Base-by-base conservation (phyloP, 768 basidiomycete genomes). In the Lepiota brunneoincarnata region DNA sequence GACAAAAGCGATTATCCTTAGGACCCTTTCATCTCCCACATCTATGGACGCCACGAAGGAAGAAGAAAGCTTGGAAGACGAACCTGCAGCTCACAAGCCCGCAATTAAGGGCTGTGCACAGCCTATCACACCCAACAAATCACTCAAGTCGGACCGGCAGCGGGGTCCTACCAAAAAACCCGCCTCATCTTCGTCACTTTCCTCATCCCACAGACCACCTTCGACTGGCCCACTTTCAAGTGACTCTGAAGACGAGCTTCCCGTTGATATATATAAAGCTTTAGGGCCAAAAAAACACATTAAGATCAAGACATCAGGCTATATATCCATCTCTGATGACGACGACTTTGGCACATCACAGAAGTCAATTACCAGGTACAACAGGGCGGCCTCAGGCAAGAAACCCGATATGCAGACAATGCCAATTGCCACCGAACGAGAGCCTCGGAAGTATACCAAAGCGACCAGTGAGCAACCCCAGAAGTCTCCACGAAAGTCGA, bases 401-500 rank as follows among this genome's bases (percentile, higher is more conserved):
- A 54, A 36, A 9, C 11, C 23, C 6, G 11, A 31, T 31, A 21
- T 21, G 34, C 45, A 48, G 48, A 37, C 18, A 11, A 54, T 28
- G 1, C 28, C 31, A 31, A 31, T 9, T 31, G 6, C 31, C 7
- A 31, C 11, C 31, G 11, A 6, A 31, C 31, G 7, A 17, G n/a
- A 28, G n/a, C 9, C 4, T 28, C 40, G 43, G 11, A 48, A 36
- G n/a, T 17, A 28, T 17, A 7, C 6, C 6, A 31, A n/a, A 7
- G 49, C 28, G 2, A 21, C 24, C 4, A 37, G 20, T n/a, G 20
- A n/a, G 7, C 42, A 46, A 28, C 5, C 48, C 17, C 31, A 17
- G 4, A 61, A 59, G 44, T 59, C 58, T 7, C 61, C 58, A 3
- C 48, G 47, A 6, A 61, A 61, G 28, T 50, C 52, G 14, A 49